Percentiles rank a stretch among this genome's conserved stretches.
These are phyloP conservation scores for Fusarium devonianum DNA, from an alignment of 2,329 filamentous ascomycete species.

Conservation along the genomic window DNA sequence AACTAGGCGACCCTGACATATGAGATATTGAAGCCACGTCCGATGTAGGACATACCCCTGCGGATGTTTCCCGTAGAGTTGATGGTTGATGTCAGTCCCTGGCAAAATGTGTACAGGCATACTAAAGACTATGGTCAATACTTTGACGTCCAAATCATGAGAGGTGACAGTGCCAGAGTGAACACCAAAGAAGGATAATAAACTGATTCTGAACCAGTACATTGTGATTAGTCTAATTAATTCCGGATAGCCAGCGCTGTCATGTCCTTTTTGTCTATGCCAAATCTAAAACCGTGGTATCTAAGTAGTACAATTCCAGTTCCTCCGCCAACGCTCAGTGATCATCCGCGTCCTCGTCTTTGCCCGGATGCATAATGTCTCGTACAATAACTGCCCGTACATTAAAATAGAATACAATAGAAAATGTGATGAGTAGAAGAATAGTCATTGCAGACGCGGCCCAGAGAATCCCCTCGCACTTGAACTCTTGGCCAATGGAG, in stretches of 20 bases:
- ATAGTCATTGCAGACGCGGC: conserved; percentile 59
- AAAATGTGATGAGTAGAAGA: conserved; percentile 51
- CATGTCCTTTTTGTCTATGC: conserved; percentile 14
- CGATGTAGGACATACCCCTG: too few species aligned
- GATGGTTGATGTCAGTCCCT: not conserved
- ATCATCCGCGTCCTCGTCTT: conserved; percentile 62
- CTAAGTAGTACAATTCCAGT: not conserved
- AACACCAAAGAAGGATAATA: too few species aligned
- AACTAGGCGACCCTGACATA: too few species aligned
- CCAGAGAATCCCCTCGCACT: conserved; percentile 55
- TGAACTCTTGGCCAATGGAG: conserved; percentile 58
- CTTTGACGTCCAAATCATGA: too few species aligned
- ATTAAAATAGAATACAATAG: conserved; percentile 54
- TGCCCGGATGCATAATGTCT: conserved; percentile 63
- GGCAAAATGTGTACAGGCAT: too few species aligned
- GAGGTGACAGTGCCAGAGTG: too few species aligned
- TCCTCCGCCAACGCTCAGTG: conserved; percentile 40
- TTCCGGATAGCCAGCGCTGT: not conserved
- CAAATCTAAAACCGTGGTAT: conserved; percentile 3
- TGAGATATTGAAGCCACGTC: too few species aligned
- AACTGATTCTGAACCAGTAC: not conserved
- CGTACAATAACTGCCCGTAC: conserved; percentile 57
- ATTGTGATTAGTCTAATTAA: not conserved
- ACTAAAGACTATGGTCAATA: too few species aligned
- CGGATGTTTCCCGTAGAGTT: not conserved